Conservation (phyloP, 257 asterid genomes). For the Marsdenia floribunda region DNA sequence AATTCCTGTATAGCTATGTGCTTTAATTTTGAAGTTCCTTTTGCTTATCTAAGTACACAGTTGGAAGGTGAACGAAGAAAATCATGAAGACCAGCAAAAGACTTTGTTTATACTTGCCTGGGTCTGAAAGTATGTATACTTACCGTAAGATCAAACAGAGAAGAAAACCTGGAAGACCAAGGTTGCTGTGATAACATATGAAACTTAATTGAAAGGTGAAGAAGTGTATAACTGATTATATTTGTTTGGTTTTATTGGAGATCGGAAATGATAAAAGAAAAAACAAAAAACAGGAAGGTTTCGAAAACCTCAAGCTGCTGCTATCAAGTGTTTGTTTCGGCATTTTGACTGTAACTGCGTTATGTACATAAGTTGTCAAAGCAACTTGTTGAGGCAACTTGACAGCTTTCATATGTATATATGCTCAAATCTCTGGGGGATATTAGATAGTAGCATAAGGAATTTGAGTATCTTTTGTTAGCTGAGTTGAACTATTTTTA, state of each 20-base stretch:
- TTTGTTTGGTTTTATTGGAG: not conserved
- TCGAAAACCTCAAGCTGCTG: not conserved
- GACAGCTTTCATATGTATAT: constrained; percentile 2
- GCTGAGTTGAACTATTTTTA: not conserved
- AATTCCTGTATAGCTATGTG: constrained; percentile 41
- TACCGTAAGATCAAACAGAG: not conserved
- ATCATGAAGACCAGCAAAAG: constrained; percentile 12
- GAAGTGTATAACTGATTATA: constrained; percentile 4
- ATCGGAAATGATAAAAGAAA: not conserved
- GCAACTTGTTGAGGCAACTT: not conserved
- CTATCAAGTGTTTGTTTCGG: constrained; percentile 1
- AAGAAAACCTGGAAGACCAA: constrained; percentile 11
- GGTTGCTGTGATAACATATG: not conserved
- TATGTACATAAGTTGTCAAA: constrained; percentile 5
- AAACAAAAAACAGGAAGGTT: not conserved
- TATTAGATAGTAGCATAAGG: not conserved
- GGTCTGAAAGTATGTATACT: constrained; percentile 4
- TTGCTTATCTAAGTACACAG: constrained; percentile 8
- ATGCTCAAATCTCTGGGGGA: not conserved
- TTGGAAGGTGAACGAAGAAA: constrained; percentile 8
- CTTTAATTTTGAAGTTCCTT: not conserved
- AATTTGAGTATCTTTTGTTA: not conserved
- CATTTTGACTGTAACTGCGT: constrained; percentile 11
- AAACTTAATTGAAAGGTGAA: not conserved
- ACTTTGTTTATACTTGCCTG: constrained; percentile 4